Base-by-base conservation (phyloP, 2,329 filamentous ascomycete genomes). In the Scleromitrula shiraiana region DNA sequence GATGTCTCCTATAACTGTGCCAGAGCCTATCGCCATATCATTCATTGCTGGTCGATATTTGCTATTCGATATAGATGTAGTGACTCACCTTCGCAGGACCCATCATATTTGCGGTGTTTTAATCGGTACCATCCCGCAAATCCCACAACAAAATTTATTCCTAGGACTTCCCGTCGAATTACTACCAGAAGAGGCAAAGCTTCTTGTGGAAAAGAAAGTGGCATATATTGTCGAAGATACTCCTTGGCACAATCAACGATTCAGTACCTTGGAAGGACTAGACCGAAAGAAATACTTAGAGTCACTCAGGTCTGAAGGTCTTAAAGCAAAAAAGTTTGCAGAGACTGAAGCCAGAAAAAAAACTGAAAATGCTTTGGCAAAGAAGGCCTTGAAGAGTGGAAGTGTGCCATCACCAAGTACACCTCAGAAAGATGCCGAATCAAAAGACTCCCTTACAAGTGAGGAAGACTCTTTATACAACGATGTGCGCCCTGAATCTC, bases 121-220 rank as follows among this genome's bases (percentile, higher is more conserved):
- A 47, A 82, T 87, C 51, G 93, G 93, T 49, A 90, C 87, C 7
- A 80, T 95, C 24, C 91, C 93, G 2, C 90, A 97, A 67, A 83
- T 88, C 49, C 89, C 90, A 5, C 91, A 94, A 59, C 93, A 98
- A 68, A 97, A 95, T 68, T 78, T 95, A 50, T 97, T 97, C 64
- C 77, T 91, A 50, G 88, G 90, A 38, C 70, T 97, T 41, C 93
- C 93, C 2, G 70, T 97, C 22, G 85, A 96, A 70, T 74, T 98
- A 37, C 87, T 93, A 71, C 83, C 88, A 2, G 93, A 97, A 68
- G 93, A 98, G 70, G 90, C 84, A 4, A 77, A 82, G 54, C 69
- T 93, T 46, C 75, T 98, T 23, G 81, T 95, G 50, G 83, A 88
- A 56, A 83, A 83, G 57, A 80, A 78, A 50, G 78, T 81, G 58